phyloP scores from a whole-genome alignment of 1,139 yeast species.

The Nakaseomyces bracarensis region DNA sequence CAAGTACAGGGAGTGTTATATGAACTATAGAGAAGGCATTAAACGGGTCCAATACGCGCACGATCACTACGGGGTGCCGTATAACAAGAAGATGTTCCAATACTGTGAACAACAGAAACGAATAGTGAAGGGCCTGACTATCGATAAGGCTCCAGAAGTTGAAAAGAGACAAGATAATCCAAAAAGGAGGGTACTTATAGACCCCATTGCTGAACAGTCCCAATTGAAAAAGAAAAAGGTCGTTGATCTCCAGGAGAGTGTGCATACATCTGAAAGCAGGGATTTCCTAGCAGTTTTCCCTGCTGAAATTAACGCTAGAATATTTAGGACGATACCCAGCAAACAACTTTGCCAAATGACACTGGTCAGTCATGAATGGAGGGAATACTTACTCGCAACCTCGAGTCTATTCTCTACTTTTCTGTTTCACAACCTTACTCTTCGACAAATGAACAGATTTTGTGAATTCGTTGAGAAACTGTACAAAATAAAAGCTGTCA shows the following conservation, averaged over 20 bases:
- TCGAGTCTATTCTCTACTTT: slow-evolving; percentile 19
- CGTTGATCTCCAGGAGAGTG: background rate
- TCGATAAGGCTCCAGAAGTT: background rate
- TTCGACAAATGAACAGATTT: slow-evolving; percentile 11
- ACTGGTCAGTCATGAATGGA: slow-evolving; percentile 22
- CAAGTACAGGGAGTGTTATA: slow-evolving; percentile 38
- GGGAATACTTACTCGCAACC: slow-evolving; percentile 13
- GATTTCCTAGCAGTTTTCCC: slow-evolving; percentile 25
- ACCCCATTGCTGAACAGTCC: slow-evolving; percentile 18
- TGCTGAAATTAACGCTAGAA: slow-evolving; percentile 18
- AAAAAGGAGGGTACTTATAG: slow-evolving; percentile 15
- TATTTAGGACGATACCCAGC: slow-evolving; percentile 17
- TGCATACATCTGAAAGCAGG: background rate
- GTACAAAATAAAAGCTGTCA: background rate
- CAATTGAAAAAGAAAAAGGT: slow-evolving; percentile 8
- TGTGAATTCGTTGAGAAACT: slow-evolving; percentile 14
- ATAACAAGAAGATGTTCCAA: slow-evolving; percentile 20
- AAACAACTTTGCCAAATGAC: slow-evolving; percentile 17
- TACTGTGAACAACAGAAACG: slow-evolving; percentile 11
- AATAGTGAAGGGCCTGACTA: background rate
- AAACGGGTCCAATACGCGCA: slow-evolving; percentile 21
- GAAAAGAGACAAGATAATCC: background rate
- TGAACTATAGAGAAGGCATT: slow-evolving; percentile 39
- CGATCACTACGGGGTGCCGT: slow-evolving; percentile 11
- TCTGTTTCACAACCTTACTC: slow-evolving; percentile 9